Evolutionary conservation across 352 stramenopile species (phyloP), one percentile per base, ranked within the genome.

Genomic region (Bremia lactucae): DNA sequence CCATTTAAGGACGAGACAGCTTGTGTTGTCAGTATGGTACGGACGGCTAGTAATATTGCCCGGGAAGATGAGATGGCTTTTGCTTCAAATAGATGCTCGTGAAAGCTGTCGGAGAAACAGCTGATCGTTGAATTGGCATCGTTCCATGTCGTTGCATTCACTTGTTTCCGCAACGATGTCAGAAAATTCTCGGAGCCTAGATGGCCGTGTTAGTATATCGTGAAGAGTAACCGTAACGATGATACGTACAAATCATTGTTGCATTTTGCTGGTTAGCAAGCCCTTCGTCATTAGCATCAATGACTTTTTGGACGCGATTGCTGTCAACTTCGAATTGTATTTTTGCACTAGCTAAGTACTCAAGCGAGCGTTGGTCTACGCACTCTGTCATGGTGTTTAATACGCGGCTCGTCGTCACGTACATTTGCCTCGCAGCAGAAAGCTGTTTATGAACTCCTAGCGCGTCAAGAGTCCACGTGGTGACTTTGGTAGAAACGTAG

Each of bases 401-500:
- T 46, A 34, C 51, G 4, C 40, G 25, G 16, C 60, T 63, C 5
- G 66, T 62, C n/a, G 42, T 29, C 8, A 58, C n/a, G 31, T 75
- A 69, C 15, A 52, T 40, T 24, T 58, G 36, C 33, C 70, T 58
- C 0, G 58, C 59, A 14, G 22, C 33, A 3, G 39, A 46, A 0
- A 81, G 49, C 2, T 69, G 59, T 1, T 53, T 41, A 1, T 52
- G 51, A 6, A 67, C 61, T 24, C 54, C 53, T 4, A 70, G 16
- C 1, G 42, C 8, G 3, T 51, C 31, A 21, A 86, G 41, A 14
- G 49, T 43, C 55, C 43, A 64, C 10, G 55, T 24, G 1, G 66
- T 58, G 19, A 81, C 15, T 34, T 60, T 46, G 1, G 62, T 65
- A 6, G 71, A 64, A 6, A 71, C 38, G 46, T 64, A 65, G 21